Evolutionary conservation across 306 rosid genomes (phyloP).

Genomic region (Ammopiptanthus mongolicus): DNA sequence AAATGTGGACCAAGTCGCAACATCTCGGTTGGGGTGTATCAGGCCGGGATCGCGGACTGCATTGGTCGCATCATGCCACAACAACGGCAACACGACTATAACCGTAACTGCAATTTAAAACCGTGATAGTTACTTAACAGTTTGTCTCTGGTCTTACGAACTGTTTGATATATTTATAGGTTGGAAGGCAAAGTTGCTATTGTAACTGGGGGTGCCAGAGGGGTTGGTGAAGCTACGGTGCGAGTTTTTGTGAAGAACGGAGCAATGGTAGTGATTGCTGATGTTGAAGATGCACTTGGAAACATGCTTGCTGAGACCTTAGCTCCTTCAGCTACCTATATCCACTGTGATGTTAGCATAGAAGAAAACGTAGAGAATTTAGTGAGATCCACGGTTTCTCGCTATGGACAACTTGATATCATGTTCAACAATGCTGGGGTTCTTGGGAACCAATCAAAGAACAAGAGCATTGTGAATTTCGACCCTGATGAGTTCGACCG

Average conservation of each 20-base stretch:
- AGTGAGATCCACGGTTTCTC: slow-evolving; percentile 35
- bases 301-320: slow-evolving; percentile 38
- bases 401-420: slow-evolving; percentile 62
- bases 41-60: too few relatives aligned
- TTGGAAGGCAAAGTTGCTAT: slow-evolving; percentile 77
- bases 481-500: slow-evolving; percentile 59
- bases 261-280: slow-evolving; percentile 67
- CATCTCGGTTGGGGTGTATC: too few relatives aligned
- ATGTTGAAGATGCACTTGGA: slow-evolving; percentile 54
- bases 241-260: slow-evolving; percentile 58
- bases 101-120: too few relatives aligned
- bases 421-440: slow-evolving; percentile 81
- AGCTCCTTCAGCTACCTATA: slow-evolving; percentile 40
- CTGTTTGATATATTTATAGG: slow-evolving; percentile 21
- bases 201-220: slow-evolving; percentile 74
- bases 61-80: too few relatives aligned
- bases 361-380: slow-evolving; percentile 56
- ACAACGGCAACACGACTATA: too few relatives aligned
- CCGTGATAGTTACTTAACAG: too few relatives aligned
- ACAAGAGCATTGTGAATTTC: slow-evolving; percentile 56
- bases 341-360: slow-evolving; percentile 60
- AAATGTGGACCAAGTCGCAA: too few relatives aligned
- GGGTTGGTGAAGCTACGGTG: slow-evolving; percentile 76
- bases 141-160: too few relatives aligned
- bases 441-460: slow-evolving; percentile 57